These are phyloP conservation scores for Grammothele lineata DNA, from an alignment of 768 basidiomycete genomes.

Conservation along the genomic window DNA sequence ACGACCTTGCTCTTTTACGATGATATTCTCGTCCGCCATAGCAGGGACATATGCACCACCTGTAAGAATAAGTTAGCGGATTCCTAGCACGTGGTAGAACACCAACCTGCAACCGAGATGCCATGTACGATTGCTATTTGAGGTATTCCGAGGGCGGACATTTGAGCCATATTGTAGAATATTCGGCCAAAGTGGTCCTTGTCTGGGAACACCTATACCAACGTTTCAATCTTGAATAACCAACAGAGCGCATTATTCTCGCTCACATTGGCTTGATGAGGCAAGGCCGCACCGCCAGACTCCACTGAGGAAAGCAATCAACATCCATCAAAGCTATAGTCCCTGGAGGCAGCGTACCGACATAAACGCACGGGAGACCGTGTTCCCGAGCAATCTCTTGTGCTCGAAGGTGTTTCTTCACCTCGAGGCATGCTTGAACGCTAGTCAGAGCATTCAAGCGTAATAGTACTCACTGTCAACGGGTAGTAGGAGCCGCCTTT, in stretches of 20 bases:
- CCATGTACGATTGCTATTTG: constrained; percentile 94
- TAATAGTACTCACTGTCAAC: constrained; percentile 51
- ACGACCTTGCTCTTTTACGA: constrained; percentile 84
- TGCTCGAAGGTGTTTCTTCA: constrained; percentile 94
- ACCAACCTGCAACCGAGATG: constrained; percentile 79
- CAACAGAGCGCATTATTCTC: background rate
- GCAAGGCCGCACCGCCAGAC: constrained; percentile 89
- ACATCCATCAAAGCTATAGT: background rate
- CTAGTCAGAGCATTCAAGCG: background rate
- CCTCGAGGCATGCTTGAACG: constrained; percentile 32
- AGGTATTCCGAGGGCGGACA: constrained; percentile 88
- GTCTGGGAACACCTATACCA: constrained; percentile 76
- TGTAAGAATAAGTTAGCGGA: constrained; percentile 21
- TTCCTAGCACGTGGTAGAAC: background rate
- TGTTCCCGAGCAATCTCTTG: constrained; percentile 95
- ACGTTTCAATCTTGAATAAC: background rate
- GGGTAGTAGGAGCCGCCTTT: constrained; percentile 94
- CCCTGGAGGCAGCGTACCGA: constrained; percentile 50
- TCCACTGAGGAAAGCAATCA: constrained; percentile 53
- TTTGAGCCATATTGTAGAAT: constrained; percentile 97
- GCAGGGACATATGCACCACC: constrained; percentile 94
- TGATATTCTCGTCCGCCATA: constrained; percentile 94
- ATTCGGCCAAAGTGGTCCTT: constrained; percentile 94
- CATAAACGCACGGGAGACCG: constrained; percentile 84
- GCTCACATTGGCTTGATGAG: constrained; percentile 79